Evolutionary conservation across 73 alveolate genomes (phyloP).

Genomic region (Stentor coeruleus): DNA sequence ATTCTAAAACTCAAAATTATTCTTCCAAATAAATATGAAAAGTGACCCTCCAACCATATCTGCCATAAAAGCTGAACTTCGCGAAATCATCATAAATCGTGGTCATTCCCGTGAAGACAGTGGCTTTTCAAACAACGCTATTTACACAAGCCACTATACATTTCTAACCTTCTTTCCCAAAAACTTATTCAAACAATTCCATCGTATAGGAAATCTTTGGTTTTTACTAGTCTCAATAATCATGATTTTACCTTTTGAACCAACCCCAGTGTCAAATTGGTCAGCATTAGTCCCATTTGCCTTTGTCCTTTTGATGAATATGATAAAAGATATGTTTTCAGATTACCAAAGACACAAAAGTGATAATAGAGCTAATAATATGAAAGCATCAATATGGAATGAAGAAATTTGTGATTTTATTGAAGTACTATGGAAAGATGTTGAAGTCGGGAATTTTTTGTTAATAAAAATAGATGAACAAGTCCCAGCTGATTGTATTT

Average conservation of each 20-base stretch:
- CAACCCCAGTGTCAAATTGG: constrained; percentile 22
- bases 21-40: too few relatives aligned
- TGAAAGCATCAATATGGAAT: not conserved
- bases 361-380: constrained; percentile 16
- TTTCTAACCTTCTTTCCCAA: constrained; percentile 4
- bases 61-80: too few relatives aligned
- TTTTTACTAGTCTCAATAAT: constrained; percentile 22
- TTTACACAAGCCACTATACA: constrained; percentile 24
- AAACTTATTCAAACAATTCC: constrained; percentile 24
- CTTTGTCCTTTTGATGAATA: not conserved
- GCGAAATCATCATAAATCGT: not conserved
- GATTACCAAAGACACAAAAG: constrained; percentile 12
- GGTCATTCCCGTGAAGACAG: not conserved
- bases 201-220: constrained; percentile 17
- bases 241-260: constrained; percentile 19
- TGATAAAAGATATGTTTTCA: constrained; percentile 21
- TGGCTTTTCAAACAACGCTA: not conserved
- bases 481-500: constrained; percentile 12
- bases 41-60: too few relatives aligned
- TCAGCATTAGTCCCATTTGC: constrained; percentile 23
- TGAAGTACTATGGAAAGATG: not conserved
- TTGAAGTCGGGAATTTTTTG: constrained; percentile 4
- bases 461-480: not conserved
- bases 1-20: too few relatives aligned
- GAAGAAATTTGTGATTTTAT: constrained; percentile 10